Conservation (phyloP, 1,284 basidiomycete species). For the Sporisorium graminicola region DNA sequence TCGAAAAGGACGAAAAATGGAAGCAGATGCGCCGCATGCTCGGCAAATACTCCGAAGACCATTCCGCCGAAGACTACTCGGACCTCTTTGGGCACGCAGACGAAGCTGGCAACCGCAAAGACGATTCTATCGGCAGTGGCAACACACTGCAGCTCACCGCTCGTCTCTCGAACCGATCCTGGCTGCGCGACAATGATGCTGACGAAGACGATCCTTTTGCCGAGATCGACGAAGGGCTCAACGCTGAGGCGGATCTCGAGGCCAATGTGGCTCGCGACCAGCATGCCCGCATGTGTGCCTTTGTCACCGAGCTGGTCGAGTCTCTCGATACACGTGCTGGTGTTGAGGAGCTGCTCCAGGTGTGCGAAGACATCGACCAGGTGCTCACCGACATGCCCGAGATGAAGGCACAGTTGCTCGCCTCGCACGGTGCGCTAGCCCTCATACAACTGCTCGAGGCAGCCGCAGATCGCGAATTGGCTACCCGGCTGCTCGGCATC, state of each 20-base stretch:
- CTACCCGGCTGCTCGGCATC: slow-evolving; percentile 85
- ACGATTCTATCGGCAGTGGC: slow-evolving; percentile 34
- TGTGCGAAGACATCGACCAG: slow-evolving; percentile 86
- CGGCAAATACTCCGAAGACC: slow-evolving; percentile 56
- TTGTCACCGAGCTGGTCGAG: slow-evolving; percentile 86
- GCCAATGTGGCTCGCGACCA: slow-evolving; percentile 64
- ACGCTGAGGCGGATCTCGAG: slow-evolving; percentile 60
- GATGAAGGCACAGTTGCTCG: slow-evolving; percentile 88
- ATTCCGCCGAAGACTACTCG: slow-evolving; percentile 58
- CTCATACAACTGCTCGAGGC: slow-evolving; percentile 92
- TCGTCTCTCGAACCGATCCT: slow-evolving; percentile 59
- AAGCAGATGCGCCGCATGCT: slow-evolving; percentile 55
- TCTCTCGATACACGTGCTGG: slow-evolving; percentile 83
- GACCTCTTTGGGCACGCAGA: slow-evolving; percentile 54
- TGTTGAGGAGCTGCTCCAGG: slow-evolving; percentile 82
- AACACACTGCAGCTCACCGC: slow-evolving; percentile 54
- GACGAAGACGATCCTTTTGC: slow-evolving; percentile 63
- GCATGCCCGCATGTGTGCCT: slow-evolving; percentile 80
- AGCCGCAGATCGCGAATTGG: slow-evolving; percentile 82
- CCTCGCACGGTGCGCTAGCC: slow-evolving; percentile 92
- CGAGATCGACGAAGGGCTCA: slow-evolving; percentile 60
- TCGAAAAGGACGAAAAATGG: slow-evolving; percentile 52
- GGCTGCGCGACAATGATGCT: slow-evolving; percentile 54
- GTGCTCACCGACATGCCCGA: slow-evolving; percentile 87
- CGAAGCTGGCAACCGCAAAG: slow-evolving; percentile 27